Evolutionary conservation across 139 green algal genomes (phyloP).

Genomic region (Chlamydomonas eustigma): DNA sequence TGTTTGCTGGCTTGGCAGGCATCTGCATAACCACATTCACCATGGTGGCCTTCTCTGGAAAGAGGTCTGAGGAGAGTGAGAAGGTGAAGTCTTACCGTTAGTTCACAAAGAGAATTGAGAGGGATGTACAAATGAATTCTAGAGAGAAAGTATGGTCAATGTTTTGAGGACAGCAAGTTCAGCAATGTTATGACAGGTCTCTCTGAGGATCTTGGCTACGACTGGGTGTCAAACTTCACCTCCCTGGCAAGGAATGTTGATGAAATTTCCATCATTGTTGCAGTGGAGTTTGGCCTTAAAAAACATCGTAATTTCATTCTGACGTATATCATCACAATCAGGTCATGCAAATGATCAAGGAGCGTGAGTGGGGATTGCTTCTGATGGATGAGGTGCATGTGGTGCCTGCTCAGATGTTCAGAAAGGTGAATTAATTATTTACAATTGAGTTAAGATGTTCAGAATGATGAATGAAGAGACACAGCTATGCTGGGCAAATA

Average conservation of each 20-base stretch:
- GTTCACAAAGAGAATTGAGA: too few species aligned
- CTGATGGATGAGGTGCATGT: slow-evolving; percentile 99
- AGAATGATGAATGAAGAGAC: background rate
- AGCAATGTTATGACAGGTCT: too few species aligned
- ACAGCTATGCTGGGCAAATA: too few species aligned
- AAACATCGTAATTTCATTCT: background rate
- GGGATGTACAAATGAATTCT: too few species aligned
- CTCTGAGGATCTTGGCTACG: too few species aligned
- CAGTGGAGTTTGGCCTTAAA: too few species aligned
- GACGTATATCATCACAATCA: background rate
- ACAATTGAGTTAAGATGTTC: background rate
- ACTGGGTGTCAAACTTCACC: too few species aligned
- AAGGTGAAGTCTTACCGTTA: too few species aligned
- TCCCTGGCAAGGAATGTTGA: too few species aligned
- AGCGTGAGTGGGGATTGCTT: slow-evolving; percentile 93
- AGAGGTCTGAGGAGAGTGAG: slow-evolving; percentile 60
- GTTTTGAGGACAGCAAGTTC: too few species aligned
- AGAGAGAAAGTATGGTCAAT: too few species aligned
- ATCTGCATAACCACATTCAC: slow-evolving; percentile 94
- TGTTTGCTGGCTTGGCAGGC: slow-evolving; percentile 47
- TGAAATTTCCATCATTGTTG: too few species aligned
- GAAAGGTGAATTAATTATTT: slow-evolving; percentile 57
- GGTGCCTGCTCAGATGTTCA: slow-evolving; percentile 94
- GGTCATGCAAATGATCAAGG: slow-evolving; percentile 50
- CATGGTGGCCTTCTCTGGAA: slow-evolving; percentile 90